Conservation (phyloP, 2,329 filamentous ascomycete genomes). For the Nannizziopsis barbatae region DNA sequence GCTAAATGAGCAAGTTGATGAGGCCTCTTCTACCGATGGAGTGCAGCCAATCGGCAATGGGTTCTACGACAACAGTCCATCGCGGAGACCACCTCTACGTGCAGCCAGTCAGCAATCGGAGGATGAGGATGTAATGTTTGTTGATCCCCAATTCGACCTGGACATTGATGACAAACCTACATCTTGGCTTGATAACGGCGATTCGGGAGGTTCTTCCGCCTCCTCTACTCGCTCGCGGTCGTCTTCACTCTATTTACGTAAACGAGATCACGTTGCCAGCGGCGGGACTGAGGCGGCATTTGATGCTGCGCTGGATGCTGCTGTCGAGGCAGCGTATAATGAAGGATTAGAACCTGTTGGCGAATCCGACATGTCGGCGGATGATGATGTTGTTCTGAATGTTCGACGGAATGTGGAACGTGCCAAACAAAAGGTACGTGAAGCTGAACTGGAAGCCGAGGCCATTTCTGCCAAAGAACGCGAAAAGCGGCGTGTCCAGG, state of each 20-base stretch:
- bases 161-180: conserved; percentile 67
- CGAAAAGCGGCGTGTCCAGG: conserved; percentile 42
- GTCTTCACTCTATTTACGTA: conserved; percentile 56
- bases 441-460: conserved; percentile 59
- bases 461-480: conserved; percentile 50
- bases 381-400: conserved; percentile 33
- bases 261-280: conserved; percentile 58
- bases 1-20: conserved; percentile 4
- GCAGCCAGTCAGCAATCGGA: conserved; percentile 3
- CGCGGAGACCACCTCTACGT: conserved; percentile 2
- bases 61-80: conserved; percentile 1
- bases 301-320: conserved; percentile 85
- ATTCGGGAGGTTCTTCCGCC: conserved; percentile 67
- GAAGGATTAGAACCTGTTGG: conserved; percentile 66
- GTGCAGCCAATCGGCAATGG: background rate
- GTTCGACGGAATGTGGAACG: conserved; percentile 58
- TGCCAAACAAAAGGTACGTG: conserved; percentile 62
- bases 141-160: conserved; percentile 36
- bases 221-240: conserved; percentile 73
- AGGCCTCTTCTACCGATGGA: background rate
- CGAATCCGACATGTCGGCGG: conserved; percentile 5
- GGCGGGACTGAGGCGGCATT: conserved; percentile 78
- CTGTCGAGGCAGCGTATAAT: conserved; percentile 91
- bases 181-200: conserved; percentile 89
- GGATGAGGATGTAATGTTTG: background rate